phyloP scores from a whole-genome alignment of 2,329 filamentous ascomycete species.

The Xylaria sp. region DNA sequence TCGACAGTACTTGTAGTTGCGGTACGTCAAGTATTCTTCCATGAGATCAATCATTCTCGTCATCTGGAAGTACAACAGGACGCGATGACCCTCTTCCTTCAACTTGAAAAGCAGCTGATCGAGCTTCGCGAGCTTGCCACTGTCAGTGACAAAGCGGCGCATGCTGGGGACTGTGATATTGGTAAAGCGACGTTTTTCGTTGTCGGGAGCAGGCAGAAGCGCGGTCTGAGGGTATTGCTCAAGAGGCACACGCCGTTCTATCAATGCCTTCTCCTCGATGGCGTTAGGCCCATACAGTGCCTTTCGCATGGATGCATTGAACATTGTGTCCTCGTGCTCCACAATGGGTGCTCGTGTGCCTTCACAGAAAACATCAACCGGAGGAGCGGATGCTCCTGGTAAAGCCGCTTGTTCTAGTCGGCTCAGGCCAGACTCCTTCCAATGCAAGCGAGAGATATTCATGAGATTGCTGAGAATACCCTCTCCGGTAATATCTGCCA shows the following conservation, averaged over 20 bases:
- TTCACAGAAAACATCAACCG: slow-evolving; percentile 81
- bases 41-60: slow-evolving; percentile 99
- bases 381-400: slow-evolving; percentile 84
- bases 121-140: slow-evolving; percentile 92
- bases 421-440: slow-evolving; percentile 76
- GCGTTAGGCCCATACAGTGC: slow-evolving; percentile 75
- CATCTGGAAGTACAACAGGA: slow-evolving; percentile 99
- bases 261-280: slow-evolving; percentile 76
- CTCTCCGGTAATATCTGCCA: slow-evolving; percentile 76
- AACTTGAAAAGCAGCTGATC: slow-evolving; percentile 88
- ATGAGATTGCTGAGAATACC: slow-evolving; percentile 80
- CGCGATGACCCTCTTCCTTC: slow-evolving; percentile 92
- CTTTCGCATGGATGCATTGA: slow-evolving; percentile 81
- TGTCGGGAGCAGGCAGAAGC: slow-evolving; percentile 81
- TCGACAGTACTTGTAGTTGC: slow-evolving; percentile 98
- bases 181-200: slow-evolving; percentile 85
- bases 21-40: slow-evolving; percentile 98
- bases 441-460: slow-evolving; percentile 77
- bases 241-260: slow-evolving; percentile 77
- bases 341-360: slow-evolving; percentile 68
- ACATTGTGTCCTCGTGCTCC: slow-evolving; percentile 79
- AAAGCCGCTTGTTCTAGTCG: slow-evolving; percentile 84
- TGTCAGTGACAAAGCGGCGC: slow-evolving; percentile 97
- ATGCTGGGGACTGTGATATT: slow-evolving; percentile 95
- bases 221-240: slow-evolving; percentile 70